Evolutionary conservation across 306 rosid species (phyloP), one percentile per base, ranked within the genome.

Genomic region (Mucuna pruriens): DNA sequence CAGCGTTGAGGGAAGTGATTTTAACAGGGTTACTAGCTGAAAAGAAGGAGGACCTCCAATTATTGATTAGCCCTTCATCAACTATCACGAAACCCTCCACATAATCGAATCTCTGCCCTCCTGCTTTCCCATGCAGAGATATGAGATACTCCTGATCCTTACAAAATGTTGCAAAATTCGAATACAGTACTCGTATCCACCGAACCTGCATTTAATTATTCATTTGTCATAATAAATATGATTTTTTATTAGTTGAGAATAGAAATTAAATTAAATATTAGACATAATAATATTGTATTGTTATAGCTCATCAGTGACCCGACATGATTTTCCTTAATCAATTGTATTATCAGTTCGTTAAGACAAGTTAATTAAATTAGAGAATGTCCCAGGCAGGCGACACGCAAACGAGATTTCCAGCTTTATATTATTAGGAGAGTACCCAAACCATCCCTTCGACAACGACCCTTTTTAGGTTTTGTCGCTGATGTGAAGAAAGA

Each of bases 11-110:
- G 15, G 99, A 91, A 72, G 78, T 82, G 71, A 95, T 87, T 78
- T 95, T 93, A 17, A 95, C 94, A 10, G 97, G 97, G 44, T 95
- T 95, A 9, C 84, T 85, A 0, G 98, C 90, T 11, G 98, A 91
- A 75, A 93, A 95, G 79, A 95, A 95, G 0, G 99, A 95, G 0
- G 99, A 95, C 55, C 99, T 88, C 99, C 99, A 95, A 80, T 93
- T 95, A 75, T 95, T 95, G 48, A 91, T 88, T 19, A 95, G 89
- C 6, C 98, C 97, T 83, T 93, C 97, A 54, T 95, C 99, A 1
- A 91, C 99, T 33, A 93, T 95, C 3, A 95, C 98, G 74, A 95
- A 95, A 49, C 99, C 99, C 82, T 95, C 99, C 3, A 95, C 91
- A 80, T 95, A 95, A 46, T 95, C 99, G 61, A 95, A 93, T 70